Base-by-base conservation (phyloP, 1,139 yeast genomes). In the Kodamaea ohmeri region DNA sequence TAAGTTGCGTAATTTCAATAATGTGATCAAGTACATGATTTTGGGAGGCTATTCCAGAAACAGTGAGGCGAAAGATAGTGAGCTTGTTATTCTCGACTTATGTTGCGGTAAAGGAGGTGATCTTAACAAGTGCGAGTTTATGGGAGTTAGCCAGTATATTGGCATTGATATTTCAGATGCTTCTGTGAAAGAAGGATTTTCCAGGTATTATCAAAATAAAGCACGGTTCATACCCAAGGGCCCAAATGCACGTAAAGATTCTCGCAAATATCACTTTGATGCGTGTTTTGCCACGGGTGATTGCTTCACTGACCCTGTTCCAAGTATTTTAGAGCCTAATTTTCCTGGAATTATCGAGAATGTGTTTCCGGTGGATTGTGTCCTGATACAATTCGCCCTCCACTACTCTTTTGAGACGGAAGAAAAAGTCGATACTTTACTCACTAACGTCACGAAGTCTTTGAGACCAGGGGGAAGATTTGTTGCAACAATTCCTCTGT, bases 51-150 rank as follows among this genome's bases (percentile, higher is more conserved):
- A 71, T 59, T 78, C 82, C 37, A 8, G 15, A 12, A 17, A 22
- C 8, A 64, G 62, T 30, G 55, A 56, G 17, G 30, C 29, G 19
- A 24, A 24, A 3, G 67, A 67, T 6, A 69, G 72, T 12, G 87
- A 50, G 4, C 58, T 61, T 15, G 58, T 65, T 9, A 50, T 85
- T 1, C 65, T 92, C 27, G 99, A 92, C 55, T 62, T 92, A 39
- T 96, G 97, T 16, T 92, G 98, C 61, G 99, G 99, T 12, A 94
- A 92, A 60, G 99, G 99, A 33, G 99, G 99, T 14, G 99, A 92
- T 63, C 65, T 94, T 52, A 78, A 85, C 52, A 92, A 92, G 60
- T 90, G 96, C 80, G 86, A 81, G 40, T 79, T 79, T 51, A 83
- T 87, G 2, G 69, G 76, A 9, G 76, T 87, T 3, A 74, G 78